Conservation (phyloP, 169 alveolate species). For the Babesia gibsoni region DNA sequence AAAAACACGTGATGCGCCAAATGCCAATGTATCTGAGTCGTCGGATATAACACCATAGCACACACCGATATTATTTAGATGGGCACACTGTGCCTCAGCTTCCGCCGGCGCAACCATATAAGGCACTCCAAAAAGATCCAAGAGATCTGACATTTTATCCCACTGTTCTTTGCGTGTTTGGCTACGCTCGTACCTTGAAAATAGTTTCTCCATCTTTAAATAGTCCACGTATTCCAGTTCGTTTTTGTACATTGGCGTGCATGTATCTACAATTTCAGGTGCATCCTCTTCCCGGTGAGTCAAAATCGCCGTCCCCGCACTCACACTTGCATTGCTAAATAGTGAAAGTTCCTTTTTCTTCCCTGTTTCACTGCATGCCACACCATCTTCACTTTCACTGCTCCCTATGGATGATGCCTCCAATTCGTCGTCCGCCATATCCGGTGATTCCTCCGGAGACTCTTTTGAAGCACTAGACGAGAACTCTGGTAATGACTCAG, state of each 20-base stretch:
- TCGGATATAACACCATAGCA: conserved; percentile 91
- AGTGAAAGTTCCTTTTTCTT: too few relatives aligned
- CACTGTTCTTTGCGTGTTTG: conserved; percentile 54
- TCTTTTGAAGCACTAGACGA: neutral
- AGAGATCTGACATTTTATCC: conserved; percentile 74
- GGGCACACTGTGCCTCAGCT: conserved; percentile 94
- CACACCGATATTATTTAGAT: conserved; percentile 70
- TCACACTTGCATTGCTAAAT: neutral
- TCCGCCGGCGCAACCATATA: conserved; percentile 93
- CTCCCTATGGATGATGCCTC: neutral
- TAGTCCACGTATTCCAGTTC: conserved; percentile 10
- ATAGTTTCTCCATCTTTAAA: conserved; percentile 1
- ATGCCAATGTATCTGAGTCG: conserved; percentile 92
- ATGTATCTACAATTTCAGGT: neutral
- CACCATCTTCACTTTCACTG: neutral
- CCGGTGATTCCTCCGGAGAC: neutral
- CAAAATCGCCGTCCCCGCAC: neutral
- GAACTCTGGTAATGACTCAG: neutral
- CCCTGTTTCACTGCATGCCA: neutral
- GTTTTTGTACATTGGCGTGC: conserved; percentile 14
- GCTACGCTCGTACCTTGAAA: conserved; percentile 20
- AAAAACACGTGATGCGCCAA: conserved; percentile 86
- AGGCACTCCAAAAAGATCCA: conserved; percentile 89
- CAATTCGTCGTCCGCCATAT: neutral
- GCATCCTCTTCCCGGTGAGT: neutral